phyloP scores from a whole-genome alignment of 148 eudicot species.

The Silene uniflora region DNA sequence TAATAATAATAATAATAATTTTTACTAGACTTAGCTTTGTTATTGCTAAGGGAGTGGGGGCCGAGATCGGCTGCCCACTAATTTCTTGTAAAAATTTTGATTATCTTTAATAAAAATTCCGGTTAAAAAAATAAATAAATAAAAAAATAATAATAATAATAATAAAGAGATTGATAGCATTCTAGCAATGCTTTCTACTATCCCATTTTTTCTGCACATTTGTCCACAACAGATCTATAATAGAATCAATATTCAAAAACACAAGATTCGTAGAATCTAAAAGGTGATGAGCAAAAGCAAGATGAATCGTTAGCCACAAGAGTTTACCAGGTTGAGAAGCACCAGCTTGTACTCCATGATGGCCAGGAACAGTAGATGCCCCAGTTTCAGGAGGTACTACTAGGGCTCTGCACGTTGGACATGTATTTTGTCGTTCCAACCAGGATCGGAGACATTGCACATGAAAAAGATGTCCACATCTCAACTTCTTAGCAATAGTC shows the following conservation, averaged over 20 bases:
- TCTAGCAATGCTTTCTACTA: background rate
- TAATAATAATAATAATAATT: no score
- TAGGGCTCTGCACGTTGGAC: slow-evolving; percentile 98
- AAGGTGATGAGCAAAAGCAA: background rate
- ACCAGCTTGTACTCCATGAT: slow-evolving; percentile 42
- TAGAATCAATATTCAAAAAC: slow-evolving; percentile 1
- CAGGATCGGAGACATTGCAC: slow-evolving; percentile 98
- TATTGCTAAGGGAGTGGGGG: no score
- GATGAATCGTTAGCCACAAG: background rate
- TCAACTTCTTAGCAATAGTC: slow-evolving; percentile 85
- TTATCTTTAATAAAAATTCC: no score
- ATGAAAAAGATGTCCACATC: slow-evolving; percentile 94
- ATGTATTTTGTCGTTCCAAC: slow-evolving; percentile 95
- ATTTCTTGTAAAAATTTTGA: no score
- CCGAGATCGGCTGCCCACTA: no score
- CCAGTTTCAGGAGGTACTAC: slow-evolving; percentile 87
- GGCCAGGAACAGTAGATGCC: slow-evolving; percentile 44
- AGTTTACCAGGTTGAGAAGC: slow-evolving; percentile 57
- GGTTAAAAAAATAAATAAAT: no score
- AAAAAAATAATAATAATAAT: no score
- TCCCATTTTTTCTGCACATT: background rate
- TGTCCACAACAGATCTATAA: background rate
- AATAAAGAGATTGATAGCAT: no score
- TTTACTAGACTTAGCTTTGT: no score
- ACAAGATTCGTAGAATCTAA: slow-evolving; percentile 3